These are phyloP conservation scores for Aspergillus sp. DNA, from an alignment of 2,329 filamentous ascomycete genomes.

Conservation along the genomic window DNA sequence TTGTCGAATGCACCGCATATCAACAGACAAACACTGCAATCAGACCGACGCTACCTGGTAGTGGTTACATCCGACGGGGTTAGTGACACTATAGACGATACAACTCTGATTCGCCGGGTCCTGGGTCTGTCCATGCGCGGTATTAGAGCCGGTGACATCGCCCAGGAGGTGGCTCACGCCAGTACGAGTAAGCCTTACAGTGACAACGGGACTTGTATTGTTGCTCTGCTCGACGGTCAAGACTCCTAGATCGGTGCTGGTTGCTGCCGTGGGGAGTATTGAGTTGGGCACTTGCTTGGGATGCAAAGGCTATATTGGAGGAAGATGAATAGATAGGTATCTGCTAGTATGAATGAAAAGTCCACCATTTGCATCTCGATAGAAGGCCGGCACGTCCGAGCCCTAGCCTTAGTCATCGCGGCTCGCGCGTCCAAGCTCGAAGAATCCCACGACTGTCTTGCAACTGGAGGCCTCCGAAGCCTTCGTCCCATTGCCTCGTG, in stretches of 20 bases:
- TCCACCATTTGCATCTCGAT: too few relatives aligned
- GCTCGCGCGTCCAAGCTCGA: too few relatives aligned
- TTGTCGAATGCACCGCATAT: slow-evolving; percentile 25
- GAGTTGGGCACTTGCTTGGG: background rate
- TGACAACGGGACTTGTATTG: slow-evolving; percentile 26
- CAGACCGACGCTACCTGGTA: slow-evolving; percentile 19
- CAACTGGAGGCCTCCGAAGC: too few relatives aligned
- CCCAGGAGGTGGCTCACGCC: slow-evolving; percentile 15
- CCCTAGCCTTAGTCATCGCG: too few relatives aligned
- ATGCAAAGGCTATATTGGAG: background rate
- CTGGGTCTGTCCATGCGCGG: slow-evolving; percentile 21
- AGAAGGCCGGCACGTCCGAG: too few relatives aligned
- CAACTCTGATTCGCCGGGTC: slow-evolving; percentile 20
- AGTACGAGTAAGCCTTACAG: slow-evolving; percentile 12
- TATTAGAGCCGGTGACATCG: slow-evolving; percentile 20
- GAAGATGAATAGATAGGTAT: too few relatives aligned
- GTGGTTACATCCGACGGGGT: slow-evolving; percentile 25
- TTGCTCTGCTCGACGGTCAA: slow-evolving; percentile 22
- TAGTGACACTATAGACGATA: slow-evolving; percentile 20
- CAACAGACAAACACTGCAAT: slow-evolving; percentile 12
- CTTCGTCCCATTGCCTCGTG: too few relatives aligned
- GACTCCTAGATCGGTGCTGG: slow-evolving; percentile 6
- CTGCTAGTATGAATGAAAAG: too few relatives aligned
- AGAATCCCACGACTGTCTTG: too few relatives aligned
- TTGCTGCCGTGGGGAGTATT: background rate